Evolutionary conservation across 495 filamentous ascomycete genomes (phyloP).

Genomic region (Podospora didyma): DNA sequence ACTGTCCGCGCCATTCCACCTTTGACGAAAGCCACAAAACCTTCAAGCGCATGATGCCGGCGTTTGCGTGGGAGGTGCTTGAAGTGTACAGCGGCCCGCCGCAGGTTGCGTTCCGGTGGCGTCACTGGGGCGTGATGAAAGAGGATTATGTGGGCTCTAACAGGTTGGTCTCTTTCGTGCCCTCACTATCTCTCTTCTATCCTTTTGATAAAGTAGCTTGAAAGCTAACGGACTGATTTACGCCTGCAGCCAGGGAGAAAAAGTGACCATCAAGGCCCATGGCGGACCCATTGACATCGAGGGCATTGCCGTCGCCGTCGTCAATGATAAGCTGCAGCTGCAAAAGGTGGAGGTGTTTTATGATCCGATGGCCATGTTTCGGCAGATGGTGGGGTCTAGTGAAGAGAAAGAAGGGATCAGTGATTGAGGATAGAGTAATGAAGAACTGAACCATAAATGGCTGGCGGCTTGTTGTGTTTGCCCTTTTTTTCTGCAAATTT

Average conservation of each 20-base stretch:
- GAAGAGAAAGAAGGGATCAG: background rate
- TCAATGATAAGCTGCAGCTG: conserved; percentile 55
- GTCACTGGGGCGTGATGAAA: conserved; percentile 63
- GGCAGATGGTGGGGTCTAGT: conserved; percentile 47
- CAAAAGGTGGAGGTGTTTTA: conserved; percentile 58
- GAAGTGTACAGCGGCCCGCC: conserved; percentile 63
- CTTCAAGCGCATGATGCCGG: conserved; percentile 67
- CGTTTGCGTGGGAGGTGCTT: conserved; percentile 65
- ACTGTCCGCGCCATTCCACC: conserved; percentile 52
- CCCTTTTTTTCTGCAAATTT: too few relatives aligned
- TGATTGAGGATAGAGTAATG: too few relatives aligned
- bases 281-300: conserved; percentile 45
- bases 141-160: conserved; percentile 61
- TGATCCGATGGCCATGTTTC: conserved; percentile 63
- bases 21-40: conserved; percentile 61
- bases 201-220: background rate
- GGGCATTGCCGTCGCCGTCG: conserved; percentile 54
- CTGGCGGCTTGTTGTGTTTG: too few relatives aligned
- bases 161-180: conserved; percentile 40
- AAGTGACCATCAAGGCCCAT: conserved; percentile 52
- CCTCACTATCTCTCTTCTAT: background rate
- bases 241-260: conserved; percentile 50
- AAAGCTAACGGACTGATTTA: conserved; percentile 1
- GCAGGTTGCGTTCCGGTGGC: conserved; percentile 56
- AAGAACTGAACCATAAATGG: too few relatives aligned